phyloP scores from a whole-genome alignment of 1,284 basidiomycete species.

The Melanopsichium pennsylvanicum region DNA sequence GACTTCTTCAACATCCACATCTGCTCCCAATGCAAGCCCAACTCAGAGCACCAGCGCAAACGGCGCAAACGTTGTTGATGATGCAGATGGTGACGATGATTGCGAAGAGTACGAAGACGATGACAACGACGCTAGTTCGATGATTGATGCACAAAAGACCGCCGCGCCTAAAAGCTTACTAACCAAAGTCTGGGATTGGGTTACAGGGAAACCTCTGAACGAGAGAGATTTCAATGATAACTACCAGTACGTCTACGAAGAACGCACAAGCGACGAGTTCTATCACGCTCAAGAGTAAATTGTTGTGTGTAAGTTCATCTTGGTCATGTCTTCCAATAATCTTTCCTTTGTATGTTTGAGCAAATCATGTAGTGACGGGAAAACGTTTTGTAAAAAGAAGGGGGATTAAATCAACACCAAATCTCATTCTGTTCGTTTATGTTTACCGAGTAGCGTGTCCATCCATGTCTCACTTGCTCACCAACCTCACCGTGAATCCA shows the following conservation, averaged over 20 bases:
- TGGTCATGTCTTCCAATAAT: too few relatives aligned
- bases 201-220: constrained; percentile 17
- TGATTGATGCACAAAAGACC: neutral
- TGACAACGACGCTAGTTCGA: neutral
- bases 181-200: constrained; percentile 35
- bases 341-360: too few relatives aligned
- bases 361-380: neutral
- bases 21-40: neutral
- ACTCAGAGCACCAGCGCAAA: neutral
- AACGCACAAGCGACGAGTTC: constrained; percentile 1
- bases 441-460: too few relatives aligned
- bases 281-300: constrained; percentile 18
- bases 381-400: too few relatives aligned
- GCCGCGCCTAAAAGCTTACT: constrained; percentile 3
- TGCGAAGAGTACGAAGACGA: constrained; percentile 19
- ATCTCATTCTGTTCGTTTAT: too few relatives aligned
- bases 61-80: too few relatives aligned
- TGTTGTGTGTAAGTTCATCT: neutral
- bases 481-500: too few relatives aligned
- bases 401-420: too few relatives aligned
- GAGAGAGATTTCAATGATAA: constrained; percentile 15
- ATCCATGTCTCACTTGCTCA: too few relatives aligned
- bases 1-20: neutral
- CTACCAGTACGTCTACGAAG: constrained; percentile 14
- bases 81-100: constrained; percentile 19